phyloP scores from a whole-genome alignment of 495 filamentous ascomycete species.

The Hypoxylon intermedium region DNA sequence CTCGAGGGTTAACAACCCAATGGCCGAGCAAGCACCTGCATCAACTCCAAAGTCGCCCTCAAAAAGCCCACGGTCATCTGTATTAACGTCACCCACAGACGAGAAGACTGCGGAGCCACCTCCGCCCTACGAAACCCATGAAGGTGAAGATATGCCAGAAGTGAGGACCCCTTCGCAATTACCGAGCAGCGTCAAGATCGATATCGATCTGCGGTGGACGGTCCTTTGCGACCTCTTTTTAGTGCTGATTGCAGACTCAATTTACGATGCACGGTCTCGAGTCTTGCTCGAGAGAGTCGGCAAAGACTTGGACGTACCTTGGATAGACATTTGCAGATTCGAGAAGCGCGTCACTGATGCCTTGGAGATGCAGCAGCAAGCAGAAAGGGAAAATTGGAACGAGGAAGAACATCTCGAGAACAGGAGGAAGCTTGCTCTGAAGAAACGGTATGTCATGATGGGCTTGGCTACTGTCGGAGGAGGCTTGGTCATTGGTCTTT shows the following conservation, averaged over 20 bases:
- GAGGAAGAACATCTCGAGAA: slow-evolving; percentile 94
- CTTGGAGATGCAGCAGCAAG: slow-evolving; percentile 93
- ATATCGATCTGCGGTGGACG: slow-evolving; percentile 97
- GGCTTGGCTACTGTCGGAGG: slow-evolving; percentile 96
- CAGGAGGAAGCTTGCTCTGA: slow-evolving; percentile 79
- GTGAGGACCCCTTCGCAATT: slow-evolving; percentile 84
- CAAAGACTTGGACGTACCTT: slow-evolving; percentile 76
- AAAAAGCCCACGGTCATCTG: slow-evolving; percentile 28
- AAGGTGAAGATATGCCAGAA: slow-evolving; percentile 72
- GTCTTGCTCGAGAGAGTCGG: slow-evolving; percentile 85
- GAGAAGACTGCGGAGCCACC: slow-evolving; percentile 61
- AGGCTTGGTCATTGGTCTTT: slow-evolving; percentile 93
- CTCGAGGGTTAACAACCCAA: slow-evolving; percentile 89
- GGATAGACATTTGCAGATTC: slow-evolving; percentile 94
- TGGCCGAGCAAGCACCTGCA: slow-evolving; percentile 57
- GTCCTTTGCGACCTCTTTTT: slow-evolving; percentile 97
- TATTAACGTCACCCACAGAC: slow-evolving; percentile 37
- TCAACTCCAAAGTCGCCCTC: slow-evolving; percentile 38
- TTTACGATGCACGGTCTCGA: slow-evolving; percentile 91
- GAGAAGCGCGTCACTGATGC: slow-evolving; percentile 98
- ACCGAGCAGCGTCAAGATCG: slow-evolving; percentile 78
- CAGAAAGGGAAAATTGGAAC: slow-evolving; percentile 95
- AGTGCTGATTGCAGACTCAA: slow-evolving; percentile 89
- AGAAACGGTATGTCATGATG: slow-evolving; percentile 89
- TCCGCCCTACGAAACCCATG: slow-evolving; percentile 74